phyloP scores from a whole-genome alignment of 2,329 filamentous ascomycete species.

The Ophiocordyceps polyrhachis-furcata region DNA sequence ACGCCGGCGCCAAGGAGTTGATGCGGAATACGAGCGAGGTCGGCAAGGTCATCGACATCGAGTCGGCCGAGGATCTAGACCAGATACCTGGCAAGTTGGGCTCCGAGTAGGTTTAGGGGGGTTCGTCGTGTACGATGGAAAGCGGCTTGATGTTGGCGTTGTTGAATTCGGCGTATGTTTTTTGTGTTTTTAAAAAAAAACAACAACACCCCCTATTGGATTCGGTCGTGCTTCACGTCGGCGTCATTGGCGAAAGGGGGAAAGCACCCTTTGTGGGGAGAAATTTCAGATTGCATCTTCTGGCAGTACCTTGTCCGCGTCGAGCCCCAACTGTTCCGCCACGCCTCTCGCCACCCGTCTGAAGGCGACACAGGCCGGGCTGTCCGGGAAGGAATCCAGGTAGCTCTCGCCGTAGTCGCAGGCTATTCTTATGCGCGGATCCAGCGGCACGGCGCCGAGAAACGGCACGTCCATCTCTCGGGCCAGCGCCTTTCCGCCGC shows the following conservation, averaged over 20 bases:
- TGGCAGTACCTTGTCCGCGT: constrained; percentile 33
- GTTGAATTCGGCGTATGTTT: neutral
- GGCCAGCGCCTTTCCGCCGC: constrained; percentile 63
- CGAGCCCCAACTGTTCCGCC: constrained; percentile 43
- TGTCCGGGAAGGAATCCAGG: constrained; percentile 84
- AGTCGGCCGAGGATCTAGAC: constrained; percentile 61
- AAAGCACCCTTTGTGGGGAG: neutral
- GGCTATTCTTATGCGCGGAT: constrained; percentile 86
- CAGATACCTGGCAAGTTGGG: constrained; percentile 53
- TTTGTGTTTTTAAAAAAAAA: no score
- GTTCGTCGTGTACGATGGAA: neutral
- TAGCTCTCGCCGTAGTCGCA: constrained; percentile 97
- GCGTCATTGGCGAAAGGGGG: neutral
- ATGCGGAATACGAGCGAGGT: constrained; percentile 88
- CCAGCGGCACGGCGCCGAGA: constrained; percentile 73
- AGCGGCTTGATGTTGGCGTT: neutral
- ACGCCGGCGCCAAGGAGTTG: constrained; percentile 87
- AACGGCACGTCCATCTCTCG: constrained; percentile 79
- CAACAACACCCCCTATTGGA: no score
- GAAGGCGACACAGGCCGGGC: constrained; percentile 71
- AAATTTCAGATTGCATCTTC: constrained; percentile 9
- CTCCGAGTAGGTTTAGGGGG: constrained; percentile 8
- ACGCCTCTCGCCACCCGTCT: constrained; percentile 62
- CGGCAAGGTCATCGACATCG: constrained; percentile 71
- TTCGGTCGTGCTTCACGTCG: neutral